phyloP scores from a whole-genome alignment of 2,329 filamentous ascomycete genomes.

The Alternaria alternata region DNA sequence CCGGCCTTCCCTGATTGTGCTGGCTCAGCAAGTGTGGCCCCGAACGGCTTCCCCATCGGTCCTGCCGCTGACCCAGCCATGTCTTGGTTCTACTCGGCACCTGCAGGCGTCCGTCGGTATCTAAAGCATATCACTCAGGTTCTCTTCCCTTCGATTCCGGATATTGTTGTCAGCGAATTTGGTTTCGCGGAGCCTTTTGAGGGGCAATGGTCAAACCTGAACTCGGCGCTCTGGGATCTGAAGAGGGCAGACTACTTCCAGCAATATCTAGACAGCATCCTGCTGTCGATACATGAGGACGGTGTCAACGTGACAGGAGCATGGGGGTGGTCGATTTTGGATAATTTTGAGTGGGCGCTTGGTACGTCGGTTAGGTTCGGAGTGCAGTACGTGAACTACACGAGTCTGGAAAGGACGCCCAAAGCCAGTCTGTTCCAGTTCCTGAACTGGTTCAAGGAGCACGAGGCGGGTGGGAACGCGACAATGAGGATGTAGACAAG shows the following conservation, averaged over 20 bases:
- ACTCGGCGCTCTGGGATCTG: conserved; percentile 52
- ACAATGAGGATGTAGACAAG: conserved; percentile 33
- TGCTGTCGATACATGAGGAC: conserved; percentile 49
- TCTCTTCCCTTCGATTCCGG: conserved; percentile 54
- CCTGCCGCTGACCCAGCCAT: conserved; percentile 54
- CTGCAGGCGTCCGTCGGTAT: conserved; percentile 52
- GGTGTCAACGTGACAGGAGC: conserved; percentile 55
- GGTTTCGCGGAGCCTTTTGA: conserved; percentile 56
- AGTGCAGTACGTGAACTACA: conserved; percentile 55
- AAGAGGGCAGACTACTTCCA: conserved; percentile 54
- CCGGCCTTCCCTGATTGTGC: conserved; percentile 55
- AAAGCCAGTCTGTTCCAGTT: conserved; percentile 56
- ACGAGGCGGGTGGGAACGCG: conserved; percentile 37
- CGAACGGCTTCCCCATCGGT: conserved; percentile 56
- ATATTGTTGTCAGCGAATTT: conserved; percentile 54
- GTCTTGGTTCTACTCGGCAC: conserved; percentile 54
- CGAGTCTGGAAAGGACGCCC: conserved; percentile 50
- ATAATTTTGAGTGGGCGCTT: conserved; percentile 54
- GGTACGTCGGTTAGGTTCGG: conserved; percentile 52
- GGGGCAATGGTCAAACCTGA: conserved; percentile 35
- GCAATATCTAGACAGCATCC: conserved; percentile 53
- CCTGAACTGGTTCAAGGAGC: conserved; percentile 53
- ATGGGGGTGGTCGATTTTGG: conserved; percentile 53
- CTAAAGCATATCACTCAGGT: conserved; percentile 54
- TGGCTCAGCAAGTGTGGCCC: conserved; percentile 39